Evolutionary conservation across 2,329 filamentous ascomycete genomes (phyloP), one percentile per base, ranked within the genome.

Genomic region (Ascochyta koolunga): DNA sequence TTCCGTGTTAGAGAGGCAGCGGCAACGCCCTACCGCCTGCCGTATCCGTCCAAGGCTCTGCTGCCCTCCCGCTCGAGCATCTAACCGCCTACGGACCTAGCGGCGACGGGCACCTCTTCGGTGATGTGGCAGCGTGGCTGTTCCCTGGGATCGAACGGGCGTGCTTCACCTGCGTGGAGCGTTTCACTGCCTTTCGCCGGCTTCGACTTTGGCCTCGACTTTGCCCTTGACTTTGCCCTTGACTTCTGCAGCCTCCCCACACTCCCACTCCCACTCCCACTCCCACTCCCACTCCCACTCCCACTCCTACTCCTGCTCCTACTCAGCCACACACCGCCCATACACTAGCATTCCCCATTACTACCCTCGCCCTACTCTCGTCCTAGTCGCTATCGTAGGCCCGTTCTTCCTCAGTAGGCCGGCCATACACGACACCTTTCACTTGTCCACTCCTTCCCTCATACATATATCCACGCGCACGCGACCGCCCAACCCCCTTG

Each of bases 381-480:
- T n/a, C 39, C 43, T 43, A 39, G 39, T 39, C 22, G 50, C 42
- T 38, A 43, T 40, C 50, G 50, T 46, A 46, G 31, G 31, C 54
- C 41, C 44, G 56, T 52, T 55, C 58, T 63, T 48, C 56, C 59
- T 58, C 59, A 58, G 60, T 61, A 60, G 55, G 56, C 54, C 50
- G 43, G 48, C 46, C 51, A 50, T 54, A 54, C 22, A 3, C 43
- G 33, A 27, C 51, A 50, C 52, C 41, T 50, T 47, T 41, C 52
- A 47, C 37, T 31, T 11, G 18, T 13, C 33, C 24, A n/a, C n/a
- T n/a, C n/a, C 19, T 32, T 46, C 32, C 19, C 18, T 4, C 37
- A n/a, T 42, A 16, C 27, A 29, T 11, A 1, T 11, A 11, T 13
- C 27, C 27, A 29, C 27, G 10, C 27, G 5, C 27, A 29, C 5